Base-by-base conservation (phyloP, 2,329 filamentous ascomycete species). In the Canariomyces notabilis region DNA sequence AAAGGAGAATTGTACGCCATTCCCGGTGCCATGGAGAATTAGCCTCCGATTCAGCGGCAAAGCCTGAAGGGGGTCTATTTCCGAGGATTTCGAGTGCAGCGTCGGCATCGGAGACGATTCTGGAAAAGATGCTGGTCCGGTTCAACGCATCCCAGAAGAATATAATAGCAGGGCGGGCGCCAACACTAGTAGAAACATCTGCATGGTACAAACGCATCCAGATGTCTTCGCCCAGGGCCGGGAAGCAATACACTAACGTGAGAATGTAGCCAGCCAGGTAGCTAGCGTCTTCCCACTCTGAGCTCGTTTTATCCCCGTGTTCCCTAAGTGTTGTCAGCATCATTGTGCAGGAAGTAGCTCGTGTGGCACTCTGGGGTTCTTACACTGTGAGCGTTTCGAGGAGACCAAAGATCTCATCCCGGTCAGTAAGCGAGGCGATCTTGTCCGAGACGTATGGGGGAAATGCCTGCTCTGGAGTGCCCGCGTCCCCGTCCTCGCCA, bases 151-250 rank as follows among this genome's bases (percentile, higher is more conserved):
- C 76, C 89, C 93, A 96, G 56, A 97, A 87, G 60, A 89, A 95
- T 56, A 85, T 83, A 48, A 91, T 82, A 0, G 86, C 82, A 0
- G 87, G 85, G 7, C 83, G 37, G 8, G 61, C 50, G 61, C 68
- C 50, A 48, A 49, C 67, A 55, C 59, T 64, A 42, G 60, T 67
- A 2, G 74, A 67, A 4, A 86, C 73, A 35, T 85, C 80, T 0
- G 89, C 87, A 33, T 93, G 75, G 60, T 93, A 97, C 1, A 97
- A 72, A 69, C 89, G 91, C 88, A 97, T 95, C 18, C 90, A 84
- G 50, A 96, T 94, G 49, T 96, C 89, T 59, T 96, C 90, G 3
- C 83, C 83, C 49, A 81, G 77, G 6, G 75, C 71, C 7, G 91
- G 89, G 55, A 97, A 97, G 57, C 89, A 90, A 48, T 87, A 80